Base-by-base conservation (phyloP, 148 eudicot genomes). In the Beta vulgaris region DNA sequence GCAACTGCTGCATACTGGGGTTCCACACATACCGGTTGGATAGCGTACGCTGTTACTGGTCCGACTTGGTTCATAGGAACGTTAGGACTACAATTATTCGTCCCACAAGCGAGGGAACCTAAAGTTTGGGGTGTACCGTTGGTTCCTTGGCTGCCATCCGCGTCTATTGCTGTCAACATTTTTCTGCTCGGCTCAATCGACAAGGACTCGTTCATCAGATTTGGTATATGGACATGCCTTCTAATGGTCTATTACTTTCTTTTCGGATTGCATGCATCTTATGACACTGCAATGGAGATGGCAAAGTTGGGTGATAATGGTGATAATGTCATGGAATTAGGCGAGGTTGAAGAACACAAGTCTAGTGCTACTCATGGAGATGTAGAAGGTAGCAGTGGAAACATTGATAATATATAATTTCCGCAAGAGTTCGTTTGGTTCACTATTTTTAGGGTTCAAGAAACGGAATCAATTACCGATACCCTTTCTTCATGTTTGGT, bases 81-180 rank as follows among this genome's bases (percentile, higher is more conserved):
- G 1, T 62, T 79, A 26, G 83, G 83, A 12, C 51, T 87, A 3
- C 51, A 55, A 15, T 8, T 84, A 11, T 54, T 71, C 10, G 86
- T 88, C 3, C 83, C 85, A 23, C 77, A 81, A 54, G 92, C 91
- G 1, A 83, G 82, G 48, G 26, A 62, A 0, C 86, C 95, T 0
- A 88, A 61, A 71, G 3, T 79, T 0, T 90, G 91, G 91, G 95
- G 93, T 3, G 90, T 82, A 1, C 97, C 97, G 1, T 53, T 87
- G 37, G 87, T 91, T 48, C 97, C 97, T 0, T 91, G 88, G 88
- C 34, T 90, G 26, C 95, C 95, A 6, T 88, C 95, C 0, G 70
- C 77, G 0, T 81, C 86, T 4, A 79, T 90, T 14, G 82, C 84
- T 4, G 79, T 90, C 16, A 90, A 90, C 48, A 46, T 85, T 2